A percentile compares a stretch with the other conserved stretches of the same genome.
These are phyloP conservation scores for Didymella exigua DNA, from an alignment of 2,329 filamentous ascomycete species.

Conservation along the genomic window DNA sequence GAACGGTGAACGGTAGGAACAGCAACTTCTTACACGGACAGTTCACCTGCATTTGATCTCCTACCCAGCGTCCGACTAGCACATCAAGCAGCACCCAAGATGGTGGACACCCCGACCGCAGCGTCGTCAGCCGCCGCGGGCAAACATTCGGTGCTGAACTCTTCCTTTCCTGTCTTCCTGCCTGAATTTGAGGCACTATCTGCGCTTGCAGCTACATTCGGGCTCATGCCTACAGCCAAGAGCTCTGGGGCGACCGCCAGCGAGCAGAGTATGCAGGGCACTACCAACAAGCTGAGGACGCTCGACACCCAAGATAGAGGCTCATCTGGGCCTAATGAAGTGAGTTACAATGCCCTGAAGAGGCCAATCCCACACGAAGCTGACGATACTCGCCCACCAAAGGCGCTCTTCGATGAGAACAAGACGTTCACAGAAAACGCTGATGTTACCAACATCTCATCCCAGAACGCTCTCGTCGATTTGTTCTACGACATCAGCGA, in stretches of 20 bases:
- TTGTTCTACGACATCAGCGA: neutral
- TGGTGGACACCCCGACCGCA: neutral
- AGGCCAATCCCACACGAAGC: neutral
- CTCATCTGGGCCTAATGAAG: neutral
- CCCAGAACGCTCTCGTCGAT: neutral
- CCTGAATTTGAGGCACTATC: neutral
- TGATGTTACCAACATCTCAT: neutral
- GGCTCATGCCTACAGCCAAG: neutral
- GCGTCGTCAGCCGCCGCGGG: neutral
- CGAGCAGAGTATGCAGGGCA: neutral
- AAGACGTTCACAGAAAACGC: neutral
- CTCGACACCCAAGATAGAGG: neutral
- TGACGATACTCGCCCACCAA: neutral
- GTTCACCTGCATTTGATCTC: neutral
- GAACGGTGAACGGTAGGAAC: neutral
- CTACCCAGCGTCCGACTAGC: neutral
- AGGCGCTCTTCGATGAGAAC: neutral
- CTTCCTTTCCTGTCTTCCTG: neutral
- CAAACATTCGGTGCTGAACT: neutral
- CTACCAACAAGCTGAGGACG: neutral
- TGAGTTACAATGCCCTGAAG: neutral
- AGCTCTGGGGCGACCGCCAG: neutral
- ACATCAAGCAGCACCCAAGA: neutral
- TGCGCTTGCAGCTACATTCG: neutral
- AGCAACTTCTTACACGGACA: neutral